phyloP scores from a whole-genome alignment of 2,329 filamentous ascomycete genomes.

The Clonostachys chloroleuca region DNA sequence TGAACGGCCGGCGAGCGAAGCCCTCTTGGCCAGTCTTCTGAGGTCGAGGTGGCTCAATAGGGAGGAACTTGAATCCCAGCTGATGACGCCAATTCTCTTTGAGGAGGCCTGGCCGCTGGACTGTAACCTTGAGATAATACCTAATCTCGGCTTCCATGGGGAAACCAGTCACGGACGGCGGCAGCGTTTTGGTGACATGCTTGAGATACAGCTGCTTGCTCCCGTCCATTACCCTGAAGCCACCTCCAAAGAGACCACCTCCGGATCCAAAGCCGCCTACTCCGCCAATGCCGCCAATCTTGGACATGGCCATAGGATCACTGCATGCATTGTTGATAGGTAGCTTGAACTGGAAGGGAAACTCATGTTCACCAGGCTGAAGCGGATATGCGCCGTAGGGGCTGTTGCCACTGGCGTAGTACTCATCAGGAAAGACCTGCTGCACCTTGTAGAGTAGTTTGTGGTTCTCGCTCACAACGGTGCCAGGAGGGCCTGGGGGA shows the following conservation, averaged over 20 bases:
- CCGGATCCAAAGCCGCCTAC: slow-evolving; percentile 44
- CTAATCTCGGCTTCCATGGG: slow-evolving; percentile 83
- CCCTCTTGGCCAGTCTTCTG: slow-evolving; percentile 67
- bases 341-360: slow-evolving; percentile 75
- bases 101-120: slow-evolving; percentile 82
- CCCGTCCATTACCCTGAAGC: slow-evolving; percentile 59
- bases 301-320: slow-evolving; percentile 45
- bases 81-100: slow-evolving; percentile 80
- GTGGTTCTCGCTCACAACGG: slow-evolving; percentile 53
- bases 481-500: slow-evolving; percentile 27
- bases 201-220: slow-evolving; percentile 54
- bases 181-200: slow-evolving; percentile 83
- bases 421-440: slow-evolving; percentile 65
- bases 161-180: slow-evolving; percentile 84
- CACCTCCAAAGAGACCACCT: slow-evolving; percentile 41
- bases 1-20: slow-evolving; percentile 71
- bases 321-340: slow-evolving; percentile 72
- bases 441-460: slow-evolving; percentile 73
- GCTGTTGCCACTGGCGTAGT: slow-evolving; percentile 29
- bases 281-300: slow-evolving; percentile 47
- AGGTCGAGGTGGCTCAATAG: slow-evolving; percentile 82
- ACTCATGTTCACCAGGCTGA: slow-evolving; percentile 67
- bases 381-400: slow-evolving; percentile 51
- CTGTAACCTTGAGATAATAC: slow-evolving; percentile 94
- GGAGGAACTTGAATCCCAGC: slow-evolving; percentile 77